These are phyloP conservation scores for Leucaena leucocephala DNA, from an alignment of 306 rosid species.

Conservation along the genomic window DNA sequence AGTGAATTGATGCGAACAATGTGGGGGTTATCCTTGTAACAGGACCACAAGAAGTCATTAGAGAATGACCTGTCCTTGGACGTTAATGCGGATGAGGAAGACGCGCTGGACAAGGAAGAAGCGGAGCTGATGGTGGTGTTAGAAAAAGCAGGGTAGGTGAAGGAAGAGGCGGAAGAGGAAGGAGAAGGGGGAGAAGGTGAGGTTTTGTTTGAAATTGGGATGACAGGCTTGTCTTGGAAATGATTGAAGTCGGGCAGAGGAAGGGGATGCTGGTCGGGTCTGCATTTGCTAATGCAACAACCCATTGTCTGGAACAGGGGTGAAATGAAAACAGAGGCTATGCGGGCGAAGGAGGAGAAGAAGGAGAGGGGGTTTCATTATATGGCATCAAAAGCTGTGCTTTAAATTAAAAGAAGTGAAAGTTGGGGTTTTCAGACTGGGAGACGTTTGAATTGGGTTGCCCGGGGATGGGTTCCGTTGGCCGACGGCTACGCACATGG, in stretches of 20 bases:
- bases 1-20: conserved; percentile 63
- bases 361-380: background rate
- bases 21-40: conserved; percentile 75
- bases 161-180: conserved; percentile 50
- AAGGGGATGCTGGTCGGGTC: conserved; percentile 45
- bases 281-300: conserved; percentile 93
- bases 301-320: conserved; percentile 52
- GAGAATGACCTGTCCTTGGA: conserved; percentile 72
- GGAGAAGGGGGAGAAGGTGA: conserved; percentile 62
- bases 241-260: background rate
- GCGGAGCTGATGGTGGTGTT: conserved; percentile 48
- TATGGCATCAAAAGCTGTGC: conserved; percentile 34
- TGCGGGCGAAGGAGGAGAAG: background rate
- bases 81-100: conserved; percentile 52
- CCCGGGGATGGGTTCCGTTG: conserved; percentile 88
- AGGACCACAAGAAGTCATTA: conserved; percentile 65
- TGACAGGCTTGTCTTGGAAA: conserved; percentile 53
- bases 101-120: conserved; percentile 41
- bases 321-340: background rate
- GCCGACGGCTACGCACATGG: conserved; percentile 60
- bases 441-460: conserved; percentile 62
- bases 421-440: conserved; percentile 31
- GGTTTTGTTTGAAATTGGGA: conserved; percentile 46
- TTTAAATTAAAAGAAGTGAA: conserved; percentile 41
- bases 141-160: conserved; percentile 46